phyloP scores from a whole-genome alignment of 2,329 filamentous ascomycete species.

The Botrytis medusae region DNA sequence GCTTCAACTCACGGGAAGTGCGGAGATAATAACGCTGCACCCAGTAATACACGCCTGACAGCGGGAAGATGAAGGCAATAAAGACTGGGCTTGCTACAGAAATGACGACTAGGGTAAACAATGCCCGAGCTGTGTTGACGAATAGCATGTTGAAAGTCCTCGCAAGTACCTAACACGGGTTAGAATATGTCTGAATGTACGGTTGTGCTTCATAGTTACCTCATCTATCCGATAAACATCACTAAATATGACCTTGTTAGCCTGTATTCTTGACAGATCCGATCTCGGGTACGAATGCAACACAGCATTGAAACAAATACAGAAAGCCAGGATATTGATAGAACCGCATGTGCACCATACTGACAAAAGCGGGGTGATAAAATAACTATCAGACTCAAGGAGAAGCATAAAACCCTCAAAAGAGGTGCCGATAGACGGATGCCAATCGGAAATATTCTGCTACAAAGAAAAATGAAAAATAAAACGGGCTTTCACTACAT shows the following conservation, averaged over 20 bases:
- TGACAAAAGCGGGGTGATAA: neutral
- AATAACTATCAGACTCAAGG: neutral
- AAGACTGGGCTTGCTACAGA: constrained; percentile 80
- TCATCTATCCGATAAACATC: constrained; percentile 52
- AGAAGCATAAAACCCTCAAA: neutral
- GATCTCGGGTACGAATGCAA: constrained; percentile 10
- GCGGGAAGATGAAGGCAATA: constrained; percentile 74
- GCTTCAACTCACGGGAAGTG: constrained; percentile 93
- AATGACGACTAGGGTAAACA: constrained; percentile 86
- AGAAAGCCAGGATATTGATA: neutral
- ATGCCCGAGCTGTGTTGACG: constrained; percentile 69
- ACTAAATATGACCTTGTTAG: constrained; percentile 37
- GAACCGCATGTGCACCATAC: constrained; percentile 21
- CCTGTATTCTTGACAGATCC: constrained; percentile 3
- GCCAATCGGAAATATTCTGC: neutral
- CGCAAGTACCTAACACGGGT: constrained; percentile 88
- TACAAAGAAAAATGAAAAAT: neutral
- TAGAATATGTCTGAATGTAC: constrained; percentile 45
- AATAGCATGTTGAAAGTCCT: constrained; percentile 98
- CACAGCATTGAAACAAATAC: constrained; percentile 1
- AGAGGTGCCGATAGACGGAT: neutral
- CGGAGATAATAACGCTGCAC: constrained; percentile 97
- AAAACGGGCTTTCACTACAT: constrained; percentile 38
- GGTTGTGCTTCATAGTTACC: constrained; percentile 27
- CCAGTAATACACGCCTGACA: constrained; percentile 79